Conservation (phyloP, 1,139 yeast species). For the Yamadazyma friedrichii region DNA sequence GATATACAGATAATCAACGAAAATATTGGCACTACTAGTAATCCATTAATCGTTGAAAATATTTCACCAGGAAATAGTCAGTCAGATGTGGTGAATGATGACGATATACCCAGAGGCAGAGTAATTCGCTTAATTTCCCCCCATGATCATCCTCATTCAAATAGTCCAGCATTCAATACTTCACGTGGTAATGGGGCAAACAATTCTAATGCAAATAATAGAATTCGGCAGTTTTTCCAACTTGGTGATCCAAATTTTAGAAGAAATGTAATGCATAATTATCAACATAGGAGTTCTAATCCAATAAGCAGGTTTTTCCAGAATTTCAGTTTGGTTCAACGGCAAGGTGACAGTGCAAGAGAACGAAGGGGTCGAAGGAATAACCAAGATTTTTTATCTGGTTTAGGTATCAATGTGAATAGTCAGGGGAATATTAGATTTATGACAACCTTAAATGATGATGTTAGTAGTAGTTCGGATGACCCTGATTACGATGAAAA, state of each 20-base stretch:
- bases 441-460: not conserved
- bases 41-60: constrained; percentile 1
- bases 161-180: not conserved
- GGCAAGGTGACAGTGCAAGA: constrained; percentile 7
- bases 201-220: not conserved
- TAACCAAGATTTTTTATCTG: too few relatives aligned
- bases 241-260: not conserved
- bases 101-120: not conserved
- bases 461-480: constrained; percentile 3
- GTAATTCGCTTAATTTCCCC: not conserved
- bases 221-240: not conserved
- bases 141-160: not conserved
- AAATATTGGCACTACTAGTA: constrained; percentile 4
- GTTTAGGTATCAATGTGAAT: too few relatives aligned
- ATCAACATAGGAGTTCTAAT: constrained; percentile 1
- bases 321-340: constrained; percentile 1
- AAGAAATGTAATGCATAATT: not conserved
- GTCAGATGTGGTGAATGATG: not conserved
- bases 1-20: constrained; percentile 28
- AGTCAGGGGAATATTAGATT: not conserved
- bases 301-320: not conserved
- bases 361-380: constrained; percentile 4
- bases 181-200: not conserved
- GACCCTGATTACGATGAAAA: constrained; percentile 9
- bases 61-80: not conserved